Base-by-base conservation (phyloP, 2,329 filamentous ascomycete genomes). In the Alternaria sp. region DNA sequence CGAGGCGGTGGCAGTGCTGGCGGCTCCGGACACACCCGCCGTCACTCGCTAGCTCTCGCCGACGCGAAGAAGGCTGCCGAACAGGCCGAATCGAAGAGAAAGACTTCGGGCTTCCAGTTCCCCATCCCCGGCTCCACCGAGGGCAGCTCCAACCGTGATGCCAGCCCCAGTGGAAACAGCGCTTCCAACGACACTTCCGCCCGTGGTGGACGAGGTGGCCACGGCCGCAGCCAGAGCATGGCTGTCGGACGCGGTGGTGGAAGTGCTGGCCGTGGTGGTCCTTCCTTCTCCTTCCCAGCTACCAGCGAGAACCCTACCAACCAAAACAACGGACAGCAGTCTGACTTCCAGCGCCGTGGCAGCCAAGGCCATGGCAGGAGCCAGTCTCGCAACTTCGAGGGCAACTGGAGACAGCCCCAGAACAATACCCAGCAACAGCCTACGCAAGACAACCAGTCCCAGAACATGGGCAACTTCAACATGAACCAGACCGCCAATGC, bases 21-120 rank as follows among this genome's bases (percentile, higher is more conserved):
- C 65, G 90, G 86, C 64, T 74, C 76, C 74, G 95, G 95, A 65
- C 96, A 99, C 79, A 92, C 96, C 81, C 90, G 96, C 78, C 91
- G 96, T 81, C 96, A 99, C 83, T 99, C 96, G 20, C 86, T 99
- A 68, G 96, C 94, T 67, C 85, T 99, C 68, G 93, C 94, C 41
- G 96, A 99, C 81, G 96, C 96, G 54, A 98, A 97, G 84, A 98
- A 97, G 84, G 96, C 96, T 51, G 96, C 96, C 61, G 96, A 99
- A 80, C 83, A 97, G 68, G 96, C 96, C 53, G 96, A 99, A 83
- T 95, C 97, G 85, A 97, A 97, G 84, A 88, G 94, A 80, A 97
- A 95, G 59, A 94, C 94, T 65, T 94, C 92, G 67, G 94, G 90
- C 61, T 99, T 98, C 82, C 94, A 97, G 79, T 99, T 99, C 79